A percentile compares a stretch with the other conserved stretches of the same genome.
Evolutionary conservation across 2,329 filamentous ascomycete genomes (phyloP).

Genomic region (Aspergillus novofumigatus): DNA sequence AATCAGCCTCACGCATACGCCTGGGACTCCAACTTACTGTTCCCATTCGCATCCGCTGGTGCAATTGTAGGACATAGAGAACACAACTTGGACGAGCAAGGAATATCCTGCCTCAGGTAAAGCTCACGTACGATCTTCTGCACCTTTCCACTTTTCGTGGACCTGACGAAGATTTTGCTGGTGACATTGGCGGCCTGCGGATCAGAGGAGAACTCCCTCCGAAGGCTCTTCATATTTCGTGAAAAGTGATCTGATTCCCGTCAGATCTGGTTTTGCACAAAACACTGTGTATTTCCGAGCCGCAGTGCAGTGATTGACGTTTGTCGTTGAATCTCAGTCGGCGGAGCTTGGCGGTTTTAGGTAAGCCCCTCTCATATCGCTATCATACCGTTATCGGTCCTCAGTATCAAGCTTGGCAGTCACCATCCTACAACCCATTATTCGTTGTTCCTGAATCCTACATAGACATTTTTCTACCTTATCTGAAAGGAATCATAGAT

Average conservation of each 20-base stretch:
- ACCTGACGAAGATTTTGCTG: constrained; percentile 93
- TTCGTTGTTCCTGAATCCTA: neutral
- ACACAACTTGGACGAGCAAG: constrained; percentile 91
- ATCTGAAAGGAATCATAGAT: neutral
- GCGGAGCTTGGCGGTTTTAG: constrained; percentile 15
- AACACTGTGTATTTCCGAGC: constrained; percentile 18
- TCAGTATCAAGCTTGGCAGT: neutral
- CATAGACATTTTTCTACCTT: neutral
- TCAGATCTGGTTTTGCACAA: constrained; percentile 2
- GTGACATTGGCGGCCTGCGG: constrained; percentile 69
- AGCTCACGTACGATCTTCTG: constrained; percentile 98
- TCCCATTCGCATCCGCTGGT: constrained; percentile 72
- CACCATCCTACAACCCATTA: neutral
- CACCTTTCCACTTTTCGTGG: constrained; percentile 92
- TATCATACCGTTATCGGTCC: neutral
- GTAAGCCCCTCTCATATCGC: constrained; percentile 15
- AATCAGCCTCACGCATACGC: constrained; percentile 2
- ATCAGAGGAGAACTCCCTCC: constrained; percentile 52
- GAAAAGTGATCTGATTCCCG: constrained; percentile 9
- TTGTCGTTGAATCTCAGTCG: constrained; percentile 12
- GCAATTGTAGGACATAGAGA: constrained; percentile 67
- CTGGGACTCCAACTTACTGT: constrained; percentile 49
- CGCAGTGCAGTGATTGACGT: constrained; percentile 11
- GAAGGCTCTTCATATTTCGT: constrained; percentile 58
- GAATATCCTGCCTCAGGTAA: constrained; percentile 93